These are phyloP conservation scores for Hymenoscyphus albidus DNA, from an alignment of 2,329 filamentous ascomycete genomes.

Conservation along the genomic window DNA sequence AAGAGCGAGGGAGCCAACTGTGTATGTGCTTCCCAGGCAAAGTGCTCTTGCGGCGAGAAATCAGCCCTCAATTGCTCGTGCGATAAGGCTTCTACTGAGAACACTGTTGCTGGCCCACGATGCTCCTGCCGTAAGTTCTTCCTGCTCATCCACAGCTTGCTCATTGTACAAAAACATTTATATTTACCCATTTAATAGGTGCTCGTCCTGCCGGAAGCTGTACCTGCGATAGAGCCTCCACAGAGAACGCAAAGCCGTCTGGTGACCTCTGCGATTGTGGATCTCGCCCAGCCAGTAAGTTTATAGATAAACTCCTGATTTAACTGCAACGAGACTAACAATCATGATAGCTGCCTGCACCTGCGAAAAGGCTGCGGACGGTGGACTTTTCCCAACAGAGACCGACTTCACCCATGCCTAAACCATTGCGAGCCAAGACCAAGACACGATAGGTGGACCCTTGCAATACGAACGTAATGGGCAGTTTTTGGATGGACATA, in stretches of 20 bases:
- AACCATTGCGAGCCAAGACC: not conserved
- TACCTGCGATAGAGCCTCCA: conserved; percentile 69
- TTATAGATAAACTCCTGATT: not conserved
- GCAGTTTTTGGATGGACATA: not conserved
- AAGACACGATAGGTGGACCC: not conserved
- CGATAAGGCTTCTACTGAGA: conserved; percentile 71
- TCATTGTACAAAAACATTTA: conserved; percentile 5
- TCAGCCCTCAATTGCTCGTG: conserved; percentile 84
- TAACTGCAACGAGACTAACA: conserved; percentile 7
- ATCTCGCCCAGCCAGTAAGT: conserved; percentile 64
- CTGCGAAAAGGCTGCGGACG: conserved; percentile 70
- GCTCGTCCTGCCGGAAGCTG: conserved; percentile 75
- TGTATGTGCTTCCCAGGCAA: conserved; percentile 56
- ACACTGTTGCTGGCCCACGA: conserved; percentile 65
- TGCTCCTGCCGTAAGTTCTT: conserved; percentile 69
- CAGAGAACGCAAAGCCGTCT: conserved; percentile 61
- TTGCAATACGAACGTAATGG: not conserved
- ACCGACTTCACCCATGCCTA: conserved; percentile 74
- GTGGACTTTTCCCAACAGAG: conserved; percentile 64
- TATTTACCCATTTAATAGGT: conserved; percentile 20
- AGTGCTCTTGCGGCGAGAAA: conserved; percentile 87
- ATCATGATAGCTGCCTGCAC: conserved; percentile 60
- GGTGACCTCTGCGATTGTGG: conserved; percentile 74
- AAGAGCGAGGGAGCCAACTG: conserved; percentile 30
- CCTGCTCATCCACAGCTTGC: conserved; percentile 36